These are phyloP conservation scores for Plenodomus tracheiphilus DNA, from an alignment of 2,329 filamentous ascomycete species.

Conservation along the genomic window DNA sequence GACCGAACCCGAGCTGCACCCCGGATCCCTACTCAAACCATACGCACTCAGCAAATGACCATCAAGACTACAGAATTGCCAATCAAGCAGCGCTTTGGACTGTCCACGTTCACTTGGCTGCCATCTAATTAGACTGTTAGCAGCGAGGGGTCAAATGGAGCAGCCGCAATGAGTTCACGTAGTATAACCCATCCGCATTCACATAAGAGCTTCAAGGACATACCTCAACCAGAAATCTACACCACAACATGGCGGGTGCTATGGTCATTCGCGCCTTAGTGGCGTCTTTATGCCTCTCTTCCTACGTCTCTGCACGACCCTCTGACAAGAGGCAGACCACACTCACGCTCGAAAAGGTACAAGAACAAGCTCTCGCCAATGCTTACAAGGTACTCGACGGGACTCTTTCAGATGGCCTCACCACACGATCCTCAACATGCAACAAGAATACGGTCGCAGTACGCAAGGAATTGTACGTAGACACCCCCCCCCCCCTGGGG, in stretches of 20 bases:
- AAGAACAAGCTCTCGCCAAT: slow-evolving; percentile 32
- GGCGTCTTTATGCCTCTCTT: slow-evolving; percentile 28
- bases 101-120: background rate
- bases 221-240: background rate
- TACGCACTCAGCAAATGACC: background rate
- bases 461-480: slow-evolving; percentile 50
- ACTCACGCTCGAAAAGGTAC: slow-evolving; percentile 26
- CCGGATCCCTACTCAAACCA: background rate
- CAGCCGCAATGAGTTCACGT: background rate
- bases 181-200: background rate
- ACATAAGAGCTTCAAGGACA: slow-evolving; percentile 3
- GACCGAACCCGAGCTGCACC: background rate
- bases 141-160: slow-evolving; percentile 3
- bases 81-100: background rate
- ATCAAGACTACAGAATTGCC: background rate
- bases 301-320: slow-evolving; percentile 20
- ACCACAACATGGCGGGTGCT: slow-evolving; percentile 25
- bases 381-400: slow-evolving; percentile 34
- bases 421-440: slow-evolving; percentile 28
- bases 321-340: slow-evolving; percentile 23
- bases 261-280: slow-evolving; percentile 22
- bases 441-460: slow-evolving; percentile 46
- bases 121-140: slow-evolving; percentile 9
- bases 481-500: too few relatives aligned
- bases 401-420: slow-evolving; percentile 32